Conservation (phyloP, 2,329 filamentous ascomycete genomes). For the Trichophyton simii region DNA sequence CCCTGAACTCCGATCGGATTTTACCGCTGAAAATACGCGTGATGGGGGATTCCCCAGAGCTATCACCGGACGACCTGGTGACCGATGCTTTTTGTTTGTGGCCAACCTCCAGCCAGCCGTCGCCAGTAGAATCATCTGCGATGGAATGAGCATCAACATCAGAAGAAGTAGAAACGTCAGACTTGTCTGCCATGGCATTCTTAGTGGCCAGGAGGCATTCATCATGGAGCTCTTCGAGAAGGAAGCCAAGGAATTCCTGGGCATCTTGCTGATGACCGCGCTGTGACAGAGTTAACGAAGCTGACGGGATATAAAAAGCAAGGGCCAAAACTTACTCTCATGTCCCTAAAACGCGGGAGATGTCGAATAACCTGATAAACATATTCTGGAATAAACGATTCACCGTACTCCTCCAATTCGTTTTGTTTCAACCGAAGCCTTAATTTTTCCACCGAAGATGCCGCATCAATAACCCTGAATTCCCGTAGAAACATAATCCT, state of each 20-base stretch:
- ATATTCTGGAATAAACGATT: slow-evolving; percentile 84
- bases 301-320: background rate
- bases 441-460: slow-evolving; percentile 59
- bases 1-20: slow-evolving; percentile 74
- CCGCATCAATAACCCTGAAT: slow-evolving; percentile 75
- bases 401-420: slow-evolving; percentile 80
- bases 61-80: slow-evolving; percentile 70
- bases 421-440: slow-evolving; percentile 62
- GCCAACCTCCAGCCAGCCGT: slow-evolving; percentile 90
- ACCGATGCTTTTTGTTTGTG: slow-evolving; percentile 78
- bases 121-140: slow-evolving; percentile 29
- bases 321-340: slow-evolving; percentile 55
- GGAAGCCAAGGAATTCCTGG: slow-evolving; percentile 88
- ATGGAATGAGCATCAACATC: slow-evolving; percentile 28
- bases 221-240: slow-evolving; percentile 84
- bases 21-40: slow-evolving; percentile 92
- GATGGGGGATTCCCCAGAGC: slow-evolving; percentile 63
- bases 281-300: slow-evolving; percentile 32
- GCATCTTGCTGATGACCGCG: slow-evolving; percentile 96
- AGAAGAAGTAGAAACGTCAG: slow-evolving; percentile 35
- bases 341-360: slow-evolving; percentile 76
- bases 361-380: slow-evolving; percentile 87
- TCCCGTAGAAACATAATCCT: slow-evolving; percentile 95
- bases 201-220: slow-evolving; percentile 73
- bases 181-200: slow-evolving; percentile 29